These are phyloP conservation scores for Iodosphaeria phyllophila DNA, from an alignment of 2,329 filamentous ascomycete species.

Conservation along the genomic window DNA sequence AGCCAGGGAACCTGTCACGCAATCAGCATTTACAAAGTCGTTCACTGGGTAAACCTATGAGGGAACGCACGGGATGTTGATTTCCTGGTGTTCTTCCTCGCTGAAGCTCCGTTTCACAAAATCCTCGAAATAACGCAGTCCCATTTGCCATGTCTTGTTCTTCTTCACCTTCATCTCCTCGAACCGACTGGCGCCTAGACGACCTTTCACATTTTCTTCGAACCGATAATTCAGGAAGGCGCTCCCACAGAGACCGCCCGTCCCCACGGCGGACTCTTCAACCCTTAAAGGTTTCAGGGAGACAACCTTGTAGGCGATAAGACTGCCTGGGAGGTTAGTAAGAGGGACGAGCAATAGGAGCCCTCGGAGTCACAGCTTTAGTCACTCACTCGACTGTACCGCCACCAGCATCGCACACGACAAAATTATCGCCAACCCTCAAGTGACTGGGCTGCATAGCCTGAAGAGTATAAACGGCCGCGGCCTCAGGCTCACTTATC, in stretches of 20 bases:
- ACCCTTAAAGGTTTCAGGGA: constrained; percentile 53
- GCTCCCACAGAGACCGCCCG: constrained; percentile 59
- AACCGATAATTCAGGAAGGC: constrained; percentile 69
- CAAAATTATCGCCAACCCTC: constrained; percentile 46
- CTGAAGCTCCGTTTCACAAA: constrained; percentile 75
- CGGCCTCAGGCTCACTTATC: constrained; percentile 66
- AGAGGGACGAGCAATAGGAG: not conserved
- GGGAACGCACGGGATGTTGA: constrained; percentile 48
- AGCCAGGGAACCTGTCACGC: constrained; percentile 41
- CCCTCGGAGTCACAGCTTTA: too few species aligned
- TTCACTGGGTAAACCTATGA: not conserved
- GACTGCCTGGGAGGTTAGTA: constrained; percentile 15
- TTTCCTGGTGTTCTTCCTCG: constrained; percentile 57
- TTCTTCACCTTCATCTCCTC: constrained; percentile 63
- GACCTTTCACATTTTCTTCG: constrained; percentile 52
- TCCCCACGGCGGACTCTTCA: constrained; percentile 64
- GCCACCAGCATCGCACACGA: constrained; percentile 44
- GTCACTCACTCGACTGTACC: constrained; percentile 44
- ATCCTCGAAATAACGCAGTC: constrained; percentile 63
- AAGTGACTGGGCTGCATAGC: constrained; percentile 61
- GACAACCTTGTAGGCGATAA: constrained; percentile 69
- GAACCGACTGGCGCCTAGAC: constrained; percentile 49
- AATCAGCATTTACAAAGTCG: not conserved
- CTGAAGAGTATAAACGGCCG: constrained; percentile 63
- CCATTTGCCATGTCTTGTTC: constrained; percentile 65